Conservation (phyloP, 768 basidiomycete species). For the Peribolospora baueri region DNA sequence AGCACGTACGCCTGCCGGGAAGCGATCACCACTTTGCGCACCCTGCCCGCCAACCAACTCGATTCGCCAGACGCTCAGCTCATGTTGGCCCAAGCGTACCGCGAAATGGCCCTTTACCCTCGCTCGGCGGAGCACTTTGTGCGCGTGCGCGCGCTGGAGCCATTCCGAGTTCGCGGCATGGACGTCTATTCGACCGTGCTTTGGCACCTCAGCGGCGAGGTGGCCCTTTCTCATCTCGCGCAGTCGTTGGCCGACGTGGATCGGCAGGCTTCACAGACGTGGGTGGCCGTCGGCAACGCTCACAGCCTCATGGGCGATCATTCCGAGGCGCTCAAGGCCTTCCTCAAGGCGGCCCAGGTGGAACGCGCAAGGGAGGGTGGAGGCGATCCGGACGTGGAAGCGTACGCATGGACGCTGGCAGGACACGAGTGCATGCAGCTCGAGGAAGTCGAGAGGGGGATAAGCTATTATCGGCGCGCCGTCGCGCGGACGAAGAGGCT, state of each 20-base stretch:
- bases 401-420: slow-evolving; percentile 86
- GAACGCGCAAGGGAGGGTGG: neutral
- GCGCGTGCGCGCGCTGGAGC: too few relatives aligned
- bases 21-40: too few relatives aligned
- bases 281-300: slow-evolving; percentile 90
- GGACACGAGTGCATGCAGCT: slow-evolving; percentile 83
- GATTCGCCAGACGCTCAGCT: too few relatives aligned
- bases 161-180: slow-evolving; percentile 25
- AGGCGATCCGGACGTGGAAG: slow-evolving; percentile 15
- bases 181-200: slow-evolving; percentile 86
- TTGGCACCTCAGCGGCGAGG: slow-evolving; percentile 72
- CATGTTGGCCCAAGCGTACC: too few relatives aligned
- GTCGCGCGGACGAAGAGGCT: slow-evolving; percentile 74
- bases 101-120: too few relatives aligned
- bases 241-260: slow-evolving; percentile 72
- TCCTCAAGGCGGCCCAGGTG: slow-evolving; percentile 66
- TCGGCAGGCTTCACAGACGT: slow-evolving; percentile 60
- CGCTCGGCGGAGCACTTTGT: too few relatives aligned
- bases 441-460: slow-evolving; percentile 78
- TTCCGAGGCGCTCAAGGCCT: slow-evolving; percentile 76
- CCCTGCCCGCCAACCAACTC: too few relatives aligned
- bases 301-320: slow-evolving; percentile 90
- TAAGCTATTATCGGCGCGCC: slow-evolving; percentile 74
- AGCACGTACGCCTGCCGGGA: too few relatives aligned
- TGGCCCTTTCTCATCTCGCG: slow-evolving; percentile 70